phyloP scores from a whole-genome alignment of 495 filamentous ascomycete genomes.

The Hyaloscypha bicolor region DNA sequence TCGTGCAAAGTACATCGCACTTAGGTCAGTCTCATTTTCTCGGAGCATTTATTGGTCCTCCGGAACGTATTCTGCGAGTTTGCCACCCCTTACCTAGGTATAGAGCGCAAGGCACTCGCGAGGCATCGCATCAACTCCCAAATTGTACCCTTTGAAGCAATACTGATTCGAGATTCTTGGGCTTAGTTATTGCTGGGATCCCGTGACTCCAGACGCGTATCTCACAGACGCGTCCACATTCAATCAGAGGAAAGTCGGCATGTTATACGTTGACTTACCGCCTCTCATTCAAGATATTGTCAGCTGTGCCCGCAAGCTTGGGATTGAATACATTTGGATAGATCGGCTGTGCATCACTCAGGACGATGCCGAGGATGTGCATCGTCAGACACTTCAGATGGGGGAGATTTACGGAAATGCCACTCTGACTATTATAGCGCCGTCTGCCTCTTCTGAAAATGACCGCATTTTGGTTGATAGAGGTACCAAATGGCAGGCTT shows the following conservation, averaged over 20 bases:
- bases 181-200: slow-evolving; percentile 3
- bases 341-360: slow-evolving; percentile 40
- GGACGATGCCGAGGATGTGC: slow-evolving; percentile 9
- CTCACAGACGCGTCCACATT: not conserved
- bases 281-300: not conserved
- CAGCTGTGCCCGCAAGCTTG: not conserved
- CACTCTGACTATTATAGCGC: not conserved
- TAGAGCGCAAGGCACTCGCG: too few relatives aligned
- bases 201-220: not conserved
- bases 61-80: too few relatives aligned
- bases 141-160: too few relatives aligned
- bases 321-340: slow-evolving; percentile 13
- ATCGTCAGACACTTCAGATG: slow-evolving; percentile 8
- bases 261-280: not conserved
- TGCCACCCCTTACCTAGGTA: too few relatives aligned
- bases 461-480: not conserved
- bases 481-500: not conserved
- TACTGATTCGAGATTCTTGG: too few relatives aligned
- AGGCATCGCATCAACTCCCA: too few relatives aligned
- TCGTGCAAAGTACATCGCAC: too few relatives aligned
- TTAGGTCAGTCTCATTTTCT: too few relatives aligned
- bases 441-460: not conserved
- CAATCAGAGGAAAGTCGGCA: not conserved
- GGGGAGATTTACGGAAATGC: slow-evolving; percentile 11
- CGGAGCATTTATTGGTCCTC: too few relatives aligned